Conservation (phyloP, 1,284 basidiomycete species). For the Anthracocystis panici-leucophaei region DNA sequence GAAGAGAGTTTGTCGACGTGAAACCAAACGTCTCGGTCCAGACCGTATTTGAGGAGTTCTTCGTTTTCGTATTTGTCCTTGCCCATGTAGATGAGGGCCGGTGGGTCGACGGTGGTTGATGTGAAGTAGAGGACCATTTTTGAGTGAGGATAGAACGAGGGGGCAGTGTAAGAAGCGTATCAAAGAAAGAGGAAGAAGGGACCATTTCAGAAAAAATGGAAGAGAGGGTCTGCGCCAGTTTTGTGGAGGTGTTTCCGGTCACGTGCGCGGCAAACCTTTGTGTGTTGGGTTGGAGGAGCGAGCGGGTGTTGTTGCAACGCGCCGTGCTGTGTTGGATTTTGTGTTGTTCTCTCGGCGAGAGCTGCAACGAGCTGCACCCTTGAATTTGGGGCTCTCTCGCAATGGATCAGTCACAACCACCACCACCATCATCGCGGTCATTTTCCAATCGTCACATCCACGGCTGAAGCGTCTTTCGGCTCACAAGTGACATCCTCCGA, state of each 20-base stretch:
- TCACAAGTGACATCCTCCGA: no score
- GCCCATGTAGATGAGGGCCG: slow-evolving; percentile 89
- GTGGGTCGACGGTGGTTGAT: slow-evolving; percentile 75
- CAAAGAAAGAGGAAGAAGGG: neutral
- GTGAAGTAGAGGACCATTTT: slow-evolving; percentile 75
- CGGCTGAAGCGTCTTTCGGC: no score
- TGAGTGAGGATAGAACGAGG: neutral
- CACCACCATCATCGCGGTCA: neutral
- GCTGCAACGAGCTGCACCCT: slow-evolving; percentile 9
- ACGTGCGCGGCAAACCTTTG: slow-evolving; percentile 17
- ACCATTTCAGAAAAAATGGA: no score
- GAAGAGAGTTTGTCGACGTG: slow-evolving; percentile 73
- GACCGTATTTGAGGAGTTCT: slow-evolving; percentile 85
- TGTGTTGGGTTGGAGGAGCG: neutral
- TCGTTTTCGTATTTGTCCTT: slow-evolving; percentile 85
- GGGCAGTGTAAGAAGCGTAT: neutral
- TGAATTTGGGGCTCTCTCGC: neutral
- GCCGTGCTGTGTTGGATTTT: slow-evolving; percentile 23
- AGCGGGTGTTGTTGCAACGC: slow-evolving; percentile 20
- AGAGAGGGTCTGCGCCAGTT: slow-evolving; percentile 3
- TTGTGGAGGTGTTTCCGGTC: slow-evolving; percentile 35
- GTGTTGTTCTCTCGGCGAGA: slow-evolving; percentile 29
- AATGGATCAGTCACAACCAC: neutral
- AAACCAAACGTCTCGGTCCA: slow-evolving; percentile 74
- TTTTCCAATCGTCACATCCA: neutral